Conservation (phyloP, 495 filamentous ascomycete species). For the Penicillium canariense region DNA sequence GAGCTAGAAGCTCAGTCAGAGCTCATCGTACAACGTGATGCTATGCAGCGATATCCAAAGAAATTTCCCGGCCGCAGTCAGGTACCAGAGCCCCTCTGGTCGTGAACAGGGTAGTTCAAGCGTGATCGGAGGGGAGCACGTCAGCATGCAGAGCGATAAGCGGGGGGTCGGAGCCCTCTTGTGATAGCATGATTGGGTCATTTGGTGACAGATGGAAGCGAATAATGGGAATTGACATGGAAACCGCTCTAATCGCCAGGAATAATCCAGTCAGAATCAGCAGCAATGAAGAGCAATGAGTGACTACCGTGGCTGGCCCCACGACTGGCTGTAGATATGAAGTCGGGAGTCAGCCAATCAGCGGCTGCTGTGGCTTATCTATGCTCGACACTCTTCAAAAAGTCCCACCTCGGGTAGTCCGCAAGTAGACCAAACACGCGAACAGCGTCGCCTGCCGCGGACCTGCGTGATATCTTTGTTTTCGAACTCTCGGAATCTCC, state of each 20-base stretch:
- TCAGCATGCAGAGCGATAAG: constrained; percentile 12
- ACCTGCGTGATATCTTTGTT: background rate
- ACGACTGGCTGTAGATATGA: constrained; percentile 36
- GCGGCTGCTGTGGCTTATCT: constrained; percentile 18
- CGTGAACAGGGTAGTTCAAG: background rate
- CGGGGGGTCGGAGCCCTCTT: constrained; percentile 1
- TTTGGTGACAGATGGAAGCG: constrained; percentile 23
- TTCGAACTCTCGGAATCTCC: too few species aligned
- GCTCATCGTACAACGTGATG: background rate
- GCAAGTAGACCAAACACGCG: background rate
- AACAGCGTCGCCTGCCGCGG: background rate
- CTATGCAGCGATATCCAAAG: background rate
- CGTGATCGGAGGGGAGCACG: too few species aligned
- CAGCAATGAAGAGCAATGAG: background rate
- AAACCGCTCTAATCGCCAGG: constrained; percentile 1
- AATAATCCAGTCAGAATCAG: background rate
- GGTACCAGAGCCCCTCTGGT: background rate
- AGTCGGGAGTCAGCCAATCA: constrained; percentile 23
- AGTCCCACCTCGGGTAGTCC: background rate
- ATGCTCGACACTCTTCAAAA: background rate
- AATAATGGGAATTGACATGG: constrained; percentile 28
- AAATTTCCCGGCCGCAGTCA: background rate
- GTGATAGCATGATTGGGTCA: constrained; percentile 18
- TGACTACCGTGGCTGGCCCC: background rate
- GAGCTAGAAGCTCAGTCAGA: too few species aligned